Base-by-base conservation (phyloP, 345 rosid genomes). In the Nephelium lappaceum region DNA sequence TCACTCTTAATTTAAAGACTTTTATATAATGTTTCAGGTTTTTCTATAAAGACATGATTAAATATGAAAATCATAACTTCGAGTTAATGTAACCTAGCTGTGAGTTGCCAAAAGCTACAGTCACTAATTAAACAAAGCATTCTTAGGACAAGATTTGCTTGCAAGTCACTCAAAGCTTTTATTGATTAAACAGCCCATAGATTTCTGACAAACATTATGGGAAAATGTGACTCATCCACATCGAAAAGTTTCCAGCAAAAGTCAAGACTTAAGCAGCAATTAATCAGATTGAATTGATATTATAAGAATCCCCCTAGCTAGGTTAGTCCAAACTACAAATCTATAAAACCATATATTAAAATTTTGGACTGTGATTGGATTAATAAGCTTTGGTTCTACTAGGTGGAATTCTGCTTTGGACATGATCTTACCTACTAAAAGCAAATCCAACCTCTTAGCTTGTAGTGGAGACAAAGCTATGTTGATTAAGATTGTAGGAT, bases 391-490 rank as follows among this genome's bases (percentile, higher is more conserved):
- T 36, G 69, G 61, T 47, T 14, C 67, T 77, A 38, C 76, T 4
- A 11, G 66, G 27, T 31, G 75, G 51, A 67, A 75, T 41, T 76
- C 10, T 43, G 47, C 81, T 72, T 72, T 76, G 14, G 47, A 77
- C 77, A 58, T 53, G 43, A 81, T 84, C 81, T 70, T 53, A 74
- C 79, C 80, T 45, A 24, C 42, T 36, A 71, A 80, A 68, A 62
- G 42, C 72, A 74, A 19, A 24, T 69, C 43, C 21, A 38, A 63
- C 14, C 63, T 47, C 36, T 68, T 41, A 72, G 72, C 67, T 61
- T 61, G 49, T 4, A 71, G 70, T 21, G 53, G 57, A 43, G 47
- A 21, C 66, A 15, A 10, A 5, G 23, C 43, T 58, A 15, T 31
- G 36, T 31, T 27, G 36, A 31, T 31, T 31, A 31, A 31, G 36